Percentiles rank a stretch among this genome's conserved stretches.
Conservation (phyloP, 2,329 filamentous ascomycete genomes). For the Thielaviopsis ethacetica region DNA sequence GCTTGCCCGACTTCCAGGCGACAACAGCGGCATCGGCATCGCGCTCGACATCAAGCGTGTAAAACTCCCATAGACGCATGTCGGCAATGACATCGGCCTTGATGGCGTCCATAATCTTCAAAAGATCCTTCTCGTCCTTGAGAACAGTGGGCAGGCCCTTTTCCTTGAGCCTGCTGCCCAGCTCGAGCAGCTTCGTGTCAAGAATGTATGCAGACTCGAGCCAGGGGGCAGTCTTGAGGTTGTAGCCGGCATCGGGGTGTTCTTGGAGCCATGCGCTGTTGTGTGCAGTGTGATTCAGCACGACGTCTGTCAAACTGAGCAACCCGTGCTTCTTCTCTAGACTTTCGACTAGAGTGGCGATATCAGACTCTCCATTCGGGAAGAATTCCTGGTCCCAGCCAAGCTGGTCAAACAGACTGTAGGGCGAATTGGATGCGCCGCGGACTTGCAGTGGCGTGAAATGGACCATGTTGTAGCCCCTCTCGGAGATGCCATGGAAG, state of each 20-base stretch:
- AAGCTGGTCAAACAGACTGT: slow-evolving; percentile 89
- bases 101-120: slow-evolving; percentile 68
- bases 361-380: slow-evolving; percentile 68
- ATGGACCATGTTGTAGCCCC: slow-evolving; percentile 98
- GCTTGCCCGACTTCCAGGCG: slow-evolving; percentile 50
- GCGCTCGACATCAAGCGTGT: slow-evolving; percentile 62
- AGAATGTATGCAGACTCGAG: slow-evolving; percentile 47
- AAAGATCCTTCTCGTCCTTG: slow-evolving; percentile 52
- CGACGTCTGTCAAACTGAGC: slow-evolving; percentile 83
- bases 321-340: slow-evolving; percentile 76
- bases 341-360: slow-evolving; percentile 57
- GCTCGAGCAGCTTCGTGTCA: slow-evolving; percentile 48
- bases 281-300: slow-evolving; percentile 94
- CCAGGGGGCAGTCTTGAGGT: slow-evolving; percentile 74
- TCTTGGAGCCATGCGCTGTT: slow-evolving; percentile 90
- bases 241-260: slow-evolving; percentile 93
- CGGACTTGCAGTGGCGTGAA: slow-evolving; percentile 88
- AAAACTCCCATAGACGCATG: slow-evolving; percentile 85
- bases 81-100: slow-evolving; percentile 64
- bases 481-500: slow-evolving; percentile 68
- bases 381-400: slow-evolving; percentile 71
- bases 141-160: slow-evolving; percentile 64
- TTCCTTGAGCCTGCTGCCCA: slow-evolving; percentile 56
- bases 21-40: slow-evolving; percentile 53
- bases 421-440: slow-evolving; percentile 85